phyloP scores from a whole-genome alignment of 495 filamentous ascomycete species.

The Tuber umbilicatum region DNA sequence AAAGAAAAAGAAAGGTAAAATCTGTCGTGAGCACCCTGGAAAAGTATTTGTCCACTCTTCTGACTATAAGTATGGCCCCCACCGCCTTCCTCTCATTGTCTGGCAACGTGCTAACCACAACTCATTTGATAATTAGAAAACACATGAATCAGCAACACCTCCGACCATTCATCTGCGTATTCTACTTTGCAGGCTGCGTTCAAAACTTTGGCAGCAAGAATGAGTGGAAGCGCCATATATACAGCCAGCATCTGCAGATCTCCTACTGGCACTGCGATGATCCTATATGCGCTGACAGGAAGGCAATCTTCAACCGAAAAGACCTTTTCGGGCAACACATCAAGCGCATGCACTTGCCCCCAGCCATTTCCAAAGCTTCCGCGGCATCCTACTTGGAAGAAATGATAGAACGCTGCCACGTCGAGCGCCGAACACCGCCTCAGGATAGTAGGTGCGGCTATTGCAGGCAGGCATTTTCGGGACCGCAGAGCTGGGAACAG shows the following conservation, averaged over 20 bases:
- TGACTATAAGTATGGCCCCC: slow-evolving; percentile 24
- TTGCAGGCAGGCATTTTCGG: slow-evolving; percentile 58
- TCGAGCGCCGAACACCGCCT: slow-evolving; percentile 57
- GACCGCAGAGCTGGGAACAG: slow-evolving; percentile 64
- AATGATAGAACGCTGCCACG: slow-evolving; percentile 50
- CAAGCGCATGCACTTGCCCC: slow-evolving; percentile 77
- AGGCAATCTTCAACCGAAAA: slow-evolving; percentile 81
- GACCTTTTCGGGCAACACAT: slow-evolving; percentile 90
- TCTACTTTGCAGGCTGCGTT: slow-evolving; percentile 69
- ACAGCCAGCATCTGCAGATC: slow-evolving; percentile 70
- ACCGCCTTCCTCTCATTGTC: not conserved
- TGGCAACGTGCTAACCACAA: slow-evolving; percentile 38
- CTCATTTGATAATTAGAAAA: slow-evolving; percentile 41
- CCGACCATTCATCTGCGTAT: slow-evolving; percentile 75
- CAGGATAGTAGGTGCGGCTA: slow-evolving; percentile 59
- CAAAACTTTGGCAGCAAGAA: slow-evolving; percentile 88
- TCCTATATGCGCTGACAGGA: slow-evolving; percentile 51
- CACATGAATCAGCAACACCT: slow-evolving; percentile 52
- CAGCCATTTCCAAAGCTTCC: slow-evolving; percentile 47
- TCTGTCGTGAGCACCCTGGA: slow-evolving; percentile 14
- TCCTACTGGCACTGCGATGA: slow-evolving; percentile 75
- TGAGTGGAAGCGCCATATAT: slow-evolving; percentile 91
- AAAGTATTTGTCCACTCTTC: slow-evolving; percentile 22
- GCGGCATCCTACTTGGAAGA: slow-evolving; percentile 47
- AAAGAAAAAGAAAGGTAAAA: slow-evolving; percentile 19